A percentile compares a stretch with the other conserved stretches of the same genome.
phyloP scores from a whole-genome alignment of 1,139 yeast species.

The Geotrichum carabidarum region DNA sequence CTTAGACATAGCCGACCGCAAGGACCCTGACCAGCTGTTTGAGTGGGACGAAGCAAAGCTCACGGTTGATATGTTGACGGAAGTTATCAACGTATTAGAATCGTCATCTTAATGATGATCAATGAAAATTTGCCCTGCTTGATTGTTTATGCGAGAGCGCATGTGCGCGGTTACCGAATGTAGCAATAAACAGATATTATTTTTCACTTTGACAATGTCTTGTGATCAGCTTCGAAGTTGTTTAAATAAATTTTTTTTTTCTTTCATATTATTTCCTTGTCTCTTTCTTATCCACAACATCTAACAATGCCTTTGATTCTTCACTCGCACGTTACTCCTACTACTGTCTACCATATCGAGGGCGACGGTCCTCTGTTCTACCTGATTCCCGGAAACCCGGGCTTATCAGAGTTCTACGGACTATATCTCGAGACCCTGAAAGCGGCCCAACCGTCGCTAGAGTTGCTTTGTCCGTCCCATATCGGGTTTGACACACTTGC shows the following conservation, averaged over 20 bases:
- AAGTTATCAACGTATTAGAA: neutral
- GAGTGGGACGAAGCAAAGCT: conserved; percentile 6
- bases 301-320: conserved; percentile 17
- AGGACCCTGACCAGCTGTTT: conserved; percentile 1
- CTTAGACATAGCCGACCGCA: neutral
- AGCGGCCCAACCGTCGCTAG: conserved; percentile 40
- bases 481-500: conserved; percentile 42
- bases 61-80: neutral
- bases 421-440: conserved; percentile 48
- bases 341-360: conserved; percentile 25
- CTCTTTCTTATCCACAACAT: neutral
- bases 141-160: no score
- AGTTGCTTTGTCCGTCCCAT: conserved; percentile 52
- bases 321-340: conserved; percentile 16
- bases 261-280: neutral
- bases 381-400: conserved; percentile 69
- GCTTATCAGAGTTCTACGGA: conserved; percentile 53
- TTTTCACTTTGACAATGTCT: neutral
- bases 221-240: neutral
- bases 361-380: conserved; percentile 41
- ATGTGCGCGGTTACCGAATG: no score
- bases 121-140: no score
- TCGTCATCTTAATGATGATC: neutral
- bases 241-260: neutral
- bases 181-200: no score